Evolutionary conservation across 2,329 filamentous ascomycete genomes (phyloP), one percentile per base, ranked within the genome.

Genomic region (Pseudogymnoascus sp.): DNA sequence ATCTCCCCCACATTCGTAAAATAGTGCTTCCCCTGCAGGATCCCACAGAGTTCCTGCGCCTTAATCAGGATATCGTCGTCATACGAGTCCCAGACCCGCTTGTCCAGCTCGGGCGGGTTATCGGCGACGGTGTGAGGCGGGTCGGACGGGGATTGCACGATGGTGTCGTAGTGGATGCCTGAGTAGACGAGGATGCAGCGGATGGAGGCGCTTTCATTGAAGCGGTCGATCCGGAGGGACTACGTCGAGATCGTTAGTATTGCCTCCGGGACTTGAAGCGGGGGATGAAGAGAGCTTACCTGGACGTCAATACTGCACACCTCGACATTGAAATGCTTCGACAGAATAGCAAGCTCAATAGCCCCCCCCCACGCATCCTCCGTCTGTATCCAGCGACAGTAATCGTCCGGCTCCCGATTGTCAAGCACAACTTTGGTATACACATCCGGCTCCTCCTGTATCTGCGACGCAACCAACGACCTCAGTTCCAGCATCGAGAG

Each of bases 141-240:
- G 66, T 81, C 82, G 22, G 80, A 86, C 40, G 83, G 85, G 16
- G 86, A 87, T 67, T 96, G 85, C 0, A 90, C 91, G 65, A 97
- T 88, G 6, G 90, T 88, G 75, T 97, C 93, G 76, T 97, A 97
- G 74, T 97, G 93, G 60, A 97, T 95, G 2, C 92, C 92, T 0
- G 89, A 93, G 76, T 96, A 97, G 0, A 96, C 87, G 24, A 97
- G 79, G 26, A 96, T 86, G 71, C 90, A 93, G 6, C 91, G 82
- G 41, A 82, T 64, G 66, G 84, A 35, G 78, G 74, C 61, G 0
- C 86, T 85, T 72, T 95, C 90, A 67, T 96, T 96, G 76, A 93
- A 96, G 4, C 84, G 84, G 70, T 91, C 88, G 5, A 91, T 79
- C 11, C 85, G 77, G 11, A 86, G 74, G 40, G 85, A 83, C 69